A percentile compares a stretch with the other conserved stretches of the same genome.
These are phyloP conservation scores for Lanmaoa rubissima DNA, from an alignment of 768 basidiomycete species.

Conservation along the genomic window DNA sequence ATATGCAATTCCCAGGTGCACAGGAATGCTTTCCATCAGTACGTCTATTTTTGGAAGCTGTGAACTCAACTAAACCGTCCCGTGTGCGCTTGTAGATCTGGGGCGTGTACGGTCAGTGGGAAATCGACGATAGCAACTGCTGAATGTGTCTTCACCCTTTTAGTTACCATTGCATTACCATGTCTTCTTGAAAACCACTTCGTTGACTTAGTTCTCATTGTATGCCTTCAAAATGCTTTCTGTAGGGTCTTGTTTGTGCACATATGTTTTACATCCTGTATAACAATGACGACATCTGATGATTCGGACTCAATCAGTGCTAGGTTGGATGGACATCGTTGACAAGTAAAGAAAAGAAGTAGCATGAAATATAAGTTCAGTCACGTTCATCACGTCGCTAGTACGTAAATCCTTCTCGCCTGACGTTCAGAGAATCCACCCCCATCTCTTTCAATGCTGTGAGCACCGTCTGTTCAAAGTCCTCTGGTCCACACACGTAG, in stretches of 20 bases:
- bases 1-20: constrained; percentile 22
- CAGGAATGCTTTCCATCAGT: constrained; percentile 16
- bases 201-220: background rate
- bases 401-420: constrained; percentile 44
- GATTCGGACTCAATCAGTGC: background rate
- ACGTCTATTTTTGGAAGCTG: background rate
- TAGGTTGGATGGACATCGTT: background rate
- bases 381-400: constrained; percentile 15
- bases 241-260: background rate
- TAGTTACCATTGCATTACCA: too few species aligned
- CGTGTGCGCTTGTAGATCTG: constrained; percentile 4
- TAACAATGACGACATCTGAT: background rate
- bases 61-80: background rate
- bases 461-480: constrained; percentile 43
- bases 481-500: constrained; percentile 51
- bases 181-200: background rate
- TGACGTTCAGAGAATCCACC: constrained; percentile 33
- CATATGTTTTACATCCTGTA: background rate
- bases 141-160: background rate
- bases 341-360: background rate
- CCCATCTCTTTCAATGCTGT: constrained; percentile 36
- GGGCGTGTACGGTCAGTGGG: constrained; percentile 29
- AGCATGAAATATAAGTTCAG: background rate
- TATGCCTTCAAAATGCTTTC: background rate
- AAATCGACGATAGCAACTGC: constrained; percentile 22